Base-by-base conservation (phyloP, 78 protist species). In the Creolimax fragrantissima region DNA sequence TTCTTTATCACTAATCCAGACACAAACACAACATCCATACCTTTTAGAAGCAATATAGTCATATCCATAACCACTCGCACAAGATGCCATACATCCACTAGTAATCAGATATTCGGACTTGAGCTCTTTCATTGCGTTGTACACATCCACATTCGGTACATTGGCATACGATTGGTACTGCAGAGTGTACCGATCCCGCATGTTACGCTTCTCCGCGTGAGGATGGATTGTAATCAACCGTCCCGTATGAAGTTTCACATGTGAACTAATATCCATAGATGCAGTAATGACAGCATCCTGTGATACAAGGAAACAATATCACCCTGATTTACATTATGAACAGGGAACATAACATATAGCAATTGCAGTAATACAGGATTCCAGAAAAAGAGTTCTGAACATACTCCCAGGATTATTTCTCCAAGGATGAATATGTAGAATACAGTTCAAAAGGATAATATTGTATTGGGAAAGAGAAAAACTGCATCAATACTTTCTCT, bases 121-220 rank as follows among this genome's bases (percentile, higher is more conserved):
- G 17, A 84, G 88, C 41, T 84, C 85, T 32, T 84, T 84, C 88
- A 84, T 84, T 17, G 88, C 88, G 2, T 2, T 24, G 17, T 84
- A 84, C 41, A 84, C 88, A 24, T 84, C 88, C 17, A 24, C 45
- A 11, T 84, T 32, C 41, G 88, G 17, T 42, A 84, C 88, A n/a
- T n/a, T 43, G 5, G 47, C 67, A 11, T 88, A 45, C 5, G 37
- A n/a, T n/a, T 88, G 90, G 67, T 88, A 88, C 44, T 88, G 90
- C 5, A 35, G 44, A 5, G 7, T 6, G 7, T 88, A 88, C 5
- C 90, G 5, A 6, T 88, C 90, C 43, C 67, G 11, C 44, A 88
- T 88, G 37, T 88, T n/a, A 5, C 45, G 85, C 32, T 88, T 88
- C 45, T 88, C 90, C 5, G 90, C 90, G 44, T 88, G 90, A 17